Evolutionary conservation across 495 filamentous ascomycete genomes (phyloP), one percentile per base, ranked within the genome.

Genomic region (Lasiosphaeriaceae sp.): DNA sequence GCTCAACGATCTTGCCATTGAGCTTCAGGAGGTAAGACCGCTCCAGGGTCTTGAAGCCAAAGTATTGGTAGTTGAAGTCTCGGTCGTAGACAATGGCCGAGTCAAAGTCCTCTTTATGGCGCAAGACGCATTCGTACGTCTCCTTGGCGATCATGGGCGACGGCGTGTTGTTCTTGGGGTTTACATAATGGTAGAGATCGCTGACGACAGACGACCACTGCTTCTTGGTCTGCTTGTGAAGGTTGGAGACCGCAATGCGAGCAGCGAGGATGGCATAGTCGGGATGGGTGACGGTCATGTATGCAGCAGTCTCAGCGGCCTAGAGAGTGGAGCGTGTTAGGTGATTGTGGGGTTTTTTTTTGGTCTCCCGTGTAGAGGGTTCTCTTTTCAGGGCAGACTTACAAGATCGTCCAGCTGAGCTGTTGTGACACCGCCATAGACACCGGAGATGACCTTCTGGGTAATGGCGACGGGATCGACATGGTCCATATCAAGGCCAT

Each of bases 201-300:
- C 85, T 86, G 61, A 98, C 83, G 55, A 97, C 94, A 56, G 90
- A 81, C 6, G 94, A 97, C 76, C 93, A 98, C 70, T 97, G 93
- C 81, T 98, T 98, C 82, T 97, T 97, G 37, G 94, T 98, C 80
- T 98, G 94, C 79, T 98, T 98, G 83, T 98, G 94, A 54, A 98
- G 87, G 80, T 98, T 98, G 61, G 94, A 97, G 24, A 98, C 95
- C 61, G 94, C 94, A 65, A 98, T 97, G 74, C 94, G 92, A 62
- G 94, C 94, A 64, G 94, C 94, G 50, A 98, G 90, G 75, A 97
- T 96, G 72, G 94, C 94, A 74, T 98, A 98, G 77, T 98, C 94
- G 59, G 94, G 94, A 71, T 98, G 94, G 60, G 94, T 97, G 63
- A 96, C 92, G 43, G 94, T 98, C 94, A 98, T 97, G 82, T 98